Evolutionary conservation across 208 protist species (phyloP).

Genomic region (Dictyostelium gargantuum): DNA sequence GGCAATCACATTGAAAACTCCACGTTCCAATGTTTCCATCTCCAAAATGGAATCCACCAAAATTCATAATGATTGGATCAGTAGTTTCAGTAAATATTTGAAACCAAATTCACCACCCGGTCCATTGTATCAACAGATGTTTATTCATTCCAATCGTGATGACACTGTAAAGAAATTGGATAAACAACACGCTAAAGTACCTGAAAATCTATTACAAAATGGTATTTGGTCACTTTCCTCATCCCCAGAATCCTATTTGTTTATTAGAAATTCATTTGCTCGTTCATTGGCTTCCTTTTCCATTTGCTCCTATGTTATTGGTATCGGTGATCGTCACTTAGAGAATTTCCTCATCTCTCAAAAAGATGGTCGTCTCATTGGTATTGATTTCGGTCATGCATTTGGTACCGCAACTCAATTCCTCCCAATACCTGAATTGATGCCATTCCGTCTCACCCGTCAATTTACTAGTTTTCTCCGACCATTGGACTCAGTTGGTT

Average conservation of each 20-base stretch:
- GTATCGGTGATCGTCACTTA: conserved; percentile 93
- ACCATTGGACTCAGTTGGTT: conserved; percentile 85
- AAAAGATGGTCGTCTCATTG: conserved; percentile 86
- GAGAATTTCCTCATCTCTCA: conserved; percentile 91
- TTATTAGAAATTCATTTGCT: conserved; percentile 86
- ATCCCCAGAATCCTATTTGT: conserved; percentile 84
- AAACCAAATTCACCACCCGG: not conserved
- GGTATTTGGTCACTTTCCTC: conserved; percentile 79
- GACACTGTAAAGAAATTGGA: conserved; percentile 67
- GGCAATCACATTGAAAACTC: conserved; percentile 11
- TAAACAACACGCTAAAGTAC: conserved; percentile 28
- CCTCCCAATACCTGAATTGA: conserved; percentile 92
- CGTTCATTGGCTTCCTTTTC: conserved; percentile 84
- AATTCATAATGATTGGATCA: conserved; percentile 76
- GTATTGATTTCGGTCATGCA: conserved; percentile 95
- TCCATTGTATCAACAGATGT: conserved; percentile 64
- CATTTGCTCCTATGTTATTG: conserved; percentile 90
- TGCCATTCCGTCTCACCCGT: conserved; percentile 92
- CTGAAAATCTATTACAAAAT: conserved; percentile 65
- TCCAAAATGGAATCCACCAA: conserved; percentile 68
- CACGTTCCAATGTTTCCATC: conserved; percentile 57
- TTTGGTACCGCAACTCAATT: conserved; percentile 91
- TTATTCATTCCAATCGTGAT: conserved; percentile 1
- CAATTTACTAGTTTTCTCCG: conserved; percentile 87
- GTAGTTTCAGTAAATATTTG: conserved; percentile 60